A percentile compares a stretch with the other conserved stretches of the same genome.
These are phyloP conservation scores for Ziziphus jujuba DNA, from an alignment of 306 rosid species.

Conservation along the genomic window DNA sequence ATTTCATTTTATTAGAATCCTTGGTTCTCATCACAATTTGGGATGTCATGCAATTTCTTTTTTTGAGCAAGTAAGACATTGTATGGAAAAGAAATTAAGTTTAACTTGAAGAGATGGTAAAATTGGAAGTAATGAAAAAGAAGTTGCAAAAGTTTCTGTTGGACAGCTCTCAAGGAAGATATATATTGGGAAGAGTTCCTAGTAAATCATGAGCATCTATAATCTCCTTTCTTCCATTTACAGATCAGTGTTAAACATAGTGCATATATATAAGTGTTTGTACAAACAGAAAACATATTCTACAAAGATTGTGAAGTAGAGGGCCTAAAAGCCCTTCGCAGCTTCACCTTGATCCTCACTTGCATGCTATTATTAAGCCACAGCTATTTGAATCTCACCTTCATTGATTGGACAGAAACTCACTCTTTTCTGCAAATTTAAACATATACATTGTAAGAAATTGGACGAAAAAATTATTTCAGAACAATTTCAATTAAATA, in stretches of 20 bases:
- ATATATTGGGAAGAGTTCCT: background rate
- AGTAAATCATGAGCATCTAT: background rate
- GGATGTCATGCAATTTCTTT: no score
- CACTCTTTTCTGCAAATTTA: conserved; percentile 73
- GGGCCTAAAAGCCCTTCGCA: background rate
- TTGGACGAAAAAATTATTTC: background rate
- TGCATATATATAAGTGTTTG: background rate
- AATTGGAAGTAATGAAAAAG: no score
- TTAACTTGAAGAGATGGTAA: no score
- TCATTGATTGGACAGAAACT: conserved; percentile 64
- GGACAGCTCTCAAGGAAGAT: no score
- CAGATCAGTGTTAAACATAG: background rate
- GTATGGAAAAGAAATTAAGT: no score
- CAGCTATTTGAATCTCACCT: conserved; percentile 53
- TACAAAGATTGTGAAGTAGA: background rate
- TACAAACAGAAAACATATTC: background rate
- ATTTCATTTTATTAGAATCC: no score
- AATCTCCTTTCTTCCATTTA: background rate
- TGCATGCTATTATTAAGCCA: conserved; percentile 34
- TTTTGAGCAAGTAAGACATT: no score
- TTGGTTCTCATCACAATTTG: no score
- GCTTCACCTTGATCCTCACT: background rate
- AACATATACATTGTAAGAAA: background rate
- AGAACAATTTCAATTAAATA: background rate
- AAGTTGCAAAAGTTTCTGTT: no score